Base-by-base conservation (phyloP, 805 yeast species). In the Metschnikowia rubicola region DNA sequence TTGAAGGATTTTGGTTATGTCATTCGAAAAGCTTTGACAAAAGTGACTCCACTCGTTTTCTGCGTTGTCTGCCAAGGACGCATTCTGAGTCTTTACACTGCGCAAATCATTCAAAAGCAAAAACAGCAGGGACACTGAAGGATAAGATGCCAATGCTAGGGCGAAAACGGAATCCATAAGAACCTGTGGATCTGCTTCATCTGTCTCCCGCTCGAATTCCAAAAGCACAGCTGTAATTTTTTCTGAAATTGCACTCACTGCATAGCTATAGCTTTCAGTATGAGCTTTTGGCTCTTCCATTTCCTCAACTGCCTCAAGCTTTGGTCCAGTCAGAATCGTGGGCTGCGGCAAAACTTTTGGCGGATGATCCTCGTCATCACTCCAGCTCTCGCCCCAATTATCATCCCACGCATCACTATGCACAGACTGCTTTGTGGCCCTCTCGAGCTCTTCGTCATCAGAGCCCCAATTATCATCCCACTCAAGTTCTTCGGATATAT, bases 81-180 rank as follows among this genome's bases (percentile, higher is more conserved):
- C 35, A 13, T 43, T 43, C 1, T 47, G 42, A 17, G 58, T 35
- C 19, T 47, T 51, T 4, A 72, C 54, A 26, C 59, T 62, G 30
- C 54, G 51, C 37, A 72, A 56, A 46, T 72, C 77, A 47, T 71
- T 71, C 43, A 56, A 64, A 11, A 68, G 52, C n/a, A 70, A 43
- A 39, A 67, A 70, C 37, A 74, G 70, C 33, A 62, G 48, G 2
- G 62, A 50, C 3, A 63, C 46, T 0, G 61, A 43, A 4, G 75
- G 75, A 50, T 72, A 72, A 8, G 63, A 54, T 7, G 63, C 48
- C 11, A 64, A 51, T 8, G 71, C 58, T 36, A 72, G 51, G 6
- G 75, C 59, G 11, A 63, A 53, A 10, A 69, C 59, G 4, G 71
- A 50, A 3, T 63, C 59, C 8, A 67, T 39, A 15, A 71, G 52